Evolutionary conservation across 2,329 filamentous ascomycete genomes (phyloP), one percentile per base, ranked within the genome.

Genomic region (Botrytis pseudocinerea): DNA sequence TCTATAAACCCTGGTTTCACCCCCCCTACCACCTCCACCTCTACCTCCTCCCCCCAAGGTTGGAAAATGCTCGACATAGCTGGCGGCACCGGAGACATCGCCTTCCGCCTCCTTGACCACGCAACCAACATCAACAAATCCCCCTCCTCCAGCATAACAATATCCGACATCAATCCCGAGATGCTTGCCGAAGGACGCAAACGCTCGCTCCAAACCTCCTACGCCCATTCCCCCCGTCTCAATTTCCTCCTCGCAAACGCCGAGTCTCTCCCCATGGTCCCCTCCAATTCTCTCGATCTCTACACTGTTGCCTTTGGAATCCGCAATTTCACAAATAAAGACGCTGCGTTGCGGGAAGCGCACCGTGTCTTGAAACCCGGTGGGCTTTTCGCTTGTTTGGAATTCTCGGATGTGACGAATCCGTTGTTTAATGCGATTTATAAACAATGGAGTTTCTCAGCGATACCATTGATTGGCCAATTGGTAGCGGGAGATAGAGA

Each of bases 221-320:
- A 79, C 83, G 83, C 85, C 38, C 86, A 91, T 77, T 89, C 88
- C 74, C 84, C 85, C 14, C 83, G 84, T n/a, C 85, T 92, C 38
- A 85, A 85, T 72, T 99, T 97, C 83, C 87, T 98, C 77, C 92
- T 97, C 79, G 95, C 94, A 75, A 97, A 99, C 81, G 96, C 96
- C 14, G 93, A 98, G 80, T 84, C 89, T 68, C 88, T 98, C 44
- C 83, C 87, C 76, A 82, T 83, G 28, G 88, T 98, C 72, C 86
- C 91, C 3, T 86, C 89, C 78, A 86, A 87, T 80, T 92, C 88
- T n/a, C 87, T 98, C 72, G 96, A 99, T 82, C 87, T 99, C 8
- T 99, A 99, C 85, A 99, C 96, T 0, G 96, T 99, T 4, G 94
- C 95, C 0, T 99, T 99, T 80, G 96, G 96, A 46, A 98, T 99